Base-by-base conservation (phyloP, 257 asterid genomes). In the Fraxinus quadrangulata region DNA sequence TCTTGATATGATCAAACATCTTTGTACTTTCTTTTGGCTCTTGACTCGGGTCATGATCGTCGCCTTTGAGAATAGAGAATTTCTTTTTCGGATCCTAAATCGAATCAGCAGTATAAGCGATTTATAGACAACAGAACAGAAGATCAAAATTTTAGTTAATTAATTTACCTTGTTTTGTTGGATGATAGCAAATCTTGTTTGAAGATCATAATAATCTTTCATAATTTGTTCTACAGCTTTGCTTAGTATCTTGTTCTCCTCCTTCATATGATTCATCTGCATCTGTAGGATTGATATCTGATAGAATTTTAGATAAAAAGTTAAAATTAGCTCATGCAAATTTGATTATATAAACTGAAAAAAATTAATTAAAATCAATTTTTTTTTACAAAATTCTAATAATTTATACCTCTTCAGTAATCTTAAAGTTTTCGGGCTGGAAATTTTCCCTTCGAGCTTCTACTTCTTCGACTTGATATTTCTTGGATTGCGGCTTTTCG, bases 121-220 rank as follows among this genome's bases (percentile, higher is more conserved):
- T 42, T 42, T 42, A 42, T 42, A 11, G 49, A 42, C 16, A 2
- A 37, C 8, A 2, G 16, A 42, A 28, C 31, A 28, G 31, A 28
- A 28, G 16, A 40, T 40, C 49, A 42, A 42, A 42, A 11, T 12
- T 40, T 42, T 21, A 19, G 17, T 14, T 16, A 30, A 47, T 33
- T 76, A 16, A 36, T 7, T 40, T 83, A 86, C 89, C 83, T 84
- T 71, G 21, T 39, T 36, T 68, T 82, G 85, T 19, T 82, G 83
- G 77, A 78, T 78, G 30, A 37, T 6, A 2, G 80, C 37, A 61
- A 82, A 81, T 79, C 85, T 84, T 79, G 80, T 70, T 34, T 83
- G 90, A 17, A 87, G 71, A 83, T 87, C 88, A 17, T 75, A 49
- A 54, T 82, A 87, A 71, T 87, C 88, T 77, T 87, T 87, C 90